Evolutionary conservation across 805 yeast species (phyloP), one percentile per base, ranked within the genome.

Genomic region (Ogataea sp.): DNA sequence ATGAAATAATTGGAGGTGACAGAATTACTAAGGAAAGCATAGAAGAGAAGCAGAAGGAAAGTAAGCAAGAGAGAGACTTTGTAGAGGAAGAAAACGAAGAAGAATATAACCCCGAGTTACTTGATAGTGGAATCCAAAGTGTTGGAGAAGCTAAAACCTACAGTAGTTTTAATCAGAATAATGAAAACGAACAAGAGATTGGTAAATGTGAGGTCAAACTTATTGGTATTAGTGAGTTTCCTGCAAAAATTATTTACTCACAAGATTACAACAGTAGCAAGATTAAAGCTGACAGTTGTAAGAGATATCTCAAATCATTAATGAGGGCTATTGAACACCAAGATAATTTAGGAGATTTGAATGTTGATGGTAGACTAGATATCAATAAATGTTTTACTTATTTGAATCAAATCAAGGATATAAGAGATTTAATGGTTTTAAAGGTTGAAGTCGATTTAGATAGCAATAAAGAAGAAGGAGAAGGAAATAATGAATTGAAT

Each of bases 331-430:
- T 20, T 32, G 18, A 14, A 13, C 6, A 36, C 3, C 39, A 38
- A 17, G 42, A 29, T 37, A 51, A 32, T 47, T 58, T 27, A 56
- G 29, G 18, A 30, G n/a, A n/a, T n/a, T 28, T 78, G 46, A 61
- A 62, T 24, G 59, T 84, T 34, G 80, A 75, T 43, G 95, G 95
- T 3, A 66, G 87, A 40, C 64, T 86, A 34, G 78, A 74, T 49
- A 51, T 64, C 4, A 40, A 45, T 6, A 65, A 60, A 37, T 94
- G 87, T 1, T 75, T 71, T 39, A 62, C 61, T 11, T 85, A 85
- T 51, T 57, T 85, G 43, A 46, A 54, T 21, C 68, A 70, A 44
- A 65, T 76, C 16, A 49, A 64, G 1, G 48, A 56, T 8, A 60
- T 79, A 1, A 65, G 84, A 48, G 78, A 78, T 51, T 50, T 84